A percentile compares a stretch with the other conserved stretches of the same genome.
phyloP scores from a whole-genome alignment of 257 asterid genomes.

The Voacanga thouarsii region DNA sequence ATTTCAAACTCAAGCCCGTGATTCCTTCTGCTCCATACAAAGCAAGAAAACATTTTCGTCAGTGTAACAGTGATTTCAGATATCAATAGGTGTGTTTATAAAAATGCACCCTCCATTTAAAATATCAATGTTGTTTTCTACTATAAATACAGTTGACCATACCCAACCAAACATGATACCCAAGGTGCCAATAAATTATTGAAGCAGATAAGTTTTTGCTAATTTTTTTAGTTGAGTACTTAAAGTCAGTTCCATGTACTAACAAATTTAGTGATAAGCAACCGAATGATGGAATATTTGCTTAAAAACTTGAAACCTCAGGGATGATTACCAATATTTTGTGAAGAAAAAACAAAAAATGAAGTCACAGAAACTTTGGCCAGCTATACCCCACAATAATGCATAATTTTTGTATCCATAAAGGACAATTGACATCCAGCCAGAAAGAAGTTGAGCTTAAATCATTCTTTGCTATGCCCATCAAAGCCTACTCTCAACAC shows the following conservation, averaged over 20 bases:
- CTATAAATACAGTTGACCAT: neutral
- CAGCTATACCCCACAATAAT: too few species aligned
- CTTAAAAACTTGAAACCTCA: neutral
- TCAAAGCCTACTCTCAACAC: neutral
- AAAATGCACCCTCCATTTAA: neutral
- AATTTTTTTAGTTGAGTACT: neutral
- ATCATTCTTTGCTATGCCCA: neutral
- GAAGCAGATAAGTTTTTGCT: neutral
- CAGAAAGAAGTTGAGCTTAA: too few species aligned
- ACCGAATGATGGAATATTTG: neutral
- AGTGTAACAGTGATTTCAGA: conserved; percentile 10
- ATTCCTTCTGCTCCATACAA: conserved; percentile 66
- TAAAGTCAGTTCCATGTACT: neutral
- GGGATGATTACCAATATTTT: neutral
- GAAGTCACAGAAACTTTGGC: neutral
- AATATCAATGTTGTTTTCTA: neutral
- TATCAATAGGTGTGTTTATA: neutral
- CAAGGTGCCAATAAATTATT: neutral
- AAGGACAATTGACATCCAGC: too few species aligned
- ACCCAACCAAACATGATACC: neutral
- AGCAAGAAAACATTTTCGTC: conserved; percentile 27
- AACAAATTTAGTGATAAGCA: neutral
- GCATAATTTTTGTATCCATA: too few species aligned
- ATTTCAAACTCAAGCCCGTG: conserved; percentile 81
- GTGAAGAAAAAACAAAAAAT: neutral